Base-by-base conservation (phyloP, 345 rosid species). In the Citrus australasica region DNA sequence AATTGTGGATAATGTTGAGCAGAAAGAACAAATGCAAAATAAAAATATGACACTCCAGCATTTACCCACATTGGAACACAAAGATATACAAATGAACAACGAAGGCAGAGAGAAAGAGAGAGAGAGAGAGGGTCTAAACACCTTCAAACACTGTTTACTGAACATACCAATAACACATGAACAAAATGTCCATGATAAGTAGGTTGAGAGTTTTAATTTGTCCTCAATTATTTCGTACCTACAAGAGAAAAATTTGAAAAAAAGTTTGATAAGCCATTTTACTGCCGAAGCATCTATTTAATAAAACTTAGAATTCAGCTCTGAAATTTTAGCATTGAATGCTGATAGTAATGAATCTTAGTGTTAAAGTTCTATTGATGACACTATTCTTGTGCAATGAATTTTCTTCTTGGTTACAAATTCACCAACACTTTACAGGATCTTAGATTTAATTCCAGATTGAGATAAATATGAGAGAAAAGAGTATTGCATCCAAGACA, bases 121-220 rank as follows among this genome's bases (percentile, higher is more conserved):
- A 59, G 13, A 75, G 22, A 37, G 58, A 53, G 53, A 62, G 21
- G 22, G 25, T 19, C 9, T 9, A 53, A 71, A 24, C 28, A 1
- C 9, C 14, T n/a, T 42, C 30, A 73, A 73, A 62, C 63, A 13
- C 16, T 37, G 30, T 24, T 21, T 16, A 51, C 13, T 22, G 80
- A 72, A 66, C 82, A 58, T 87, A 93, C 99, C 99, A 65, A 53
- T 58, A 27, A 37, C 66, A 75, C 92, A 93, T 14, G 99, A 95
- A 85, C 99, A 93, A 79, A 95, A 93, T 51, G 97, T 93, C 98
- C 99, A 95, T 9, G 94, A 92, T 78, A 95, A 83, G 84, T 89
- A 95, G 38, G 78, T 85, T 16, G 99, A 95, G 74, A 95, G 81
- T 51, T 85, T 82, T 76, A 95, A 77, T 83, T 93, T 88, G 78